Percentiles rank a stretch among this genome's conserved stretches.
phyloP scores from a whole-genome alignment of 2,329 filamentous ascomycete species.

The Colletotrichum lupini region DNA sequence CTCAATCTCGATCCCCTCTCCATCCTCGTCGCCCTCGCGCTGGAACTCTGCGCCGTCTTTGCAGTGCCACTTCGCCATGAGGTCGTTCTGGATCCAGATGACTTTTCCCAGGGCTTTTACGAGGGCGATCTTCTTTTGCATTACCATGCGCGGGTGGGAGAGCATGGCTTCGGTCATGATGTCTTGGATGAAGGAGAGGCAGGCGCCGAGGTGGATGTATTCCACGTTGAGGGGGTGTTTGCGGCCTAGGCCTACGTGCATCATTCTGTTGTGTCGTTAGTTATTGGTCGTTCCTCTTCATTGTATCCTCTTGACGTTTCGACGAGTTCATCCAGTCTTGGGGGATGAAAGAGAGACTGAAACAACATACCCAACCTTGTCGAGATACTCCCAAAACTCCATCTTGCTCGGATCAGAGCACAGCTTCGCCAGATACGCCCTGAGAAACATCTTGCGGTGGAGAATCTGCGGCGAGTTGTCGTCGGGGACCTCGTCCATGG shows the following conservation, averaged over 20 bases:
- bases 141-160: constrained; percentile 73
- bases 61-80: constrained; percentile 86
- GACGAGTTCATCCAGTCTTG: too few species aligned
- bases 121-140: constrained; percentile 77
- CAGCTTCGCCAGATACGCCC: constrained; percentile 80
- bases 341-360: too few species aligned
- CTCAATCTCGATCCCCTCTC: constrained; percentile 57
- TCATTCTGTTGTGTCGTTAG: constrained; percentile 61
- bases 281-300: too few species aligned
- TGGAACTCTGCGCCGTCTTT: constrained; percentile 73
- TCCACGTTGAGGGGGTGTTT: constrained; percentile 81
- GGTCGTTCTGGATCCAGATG: constrained; percentile 89
- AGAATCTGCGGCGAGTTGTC: constrained; percentile 81
- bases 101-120: constrained; percentile 83
- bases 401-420: constrained; percentile 80
- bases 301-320: too few species aligned
- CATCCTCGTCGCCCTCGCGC: constrained; percentile 49
- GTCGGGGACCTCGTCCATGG: constrained; percentile 70
- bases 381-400: constrained; percentile 86
- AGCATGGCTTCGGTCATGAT: constrained; percentile 82
- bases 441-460: constrained; percentile 80
- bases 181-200: constrained; percentile 81
- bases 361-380: constrained; percentile 77
- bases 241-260: constrained; percentile 83
- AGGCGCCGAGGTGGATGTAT: constrained; percentile 81